Evolutionary conservation across 495 filamentous ascomycete species (phyloP), one percentile per base, ranked within the genome.

Genomic region (Talaromyces stipitatus): DNA sequence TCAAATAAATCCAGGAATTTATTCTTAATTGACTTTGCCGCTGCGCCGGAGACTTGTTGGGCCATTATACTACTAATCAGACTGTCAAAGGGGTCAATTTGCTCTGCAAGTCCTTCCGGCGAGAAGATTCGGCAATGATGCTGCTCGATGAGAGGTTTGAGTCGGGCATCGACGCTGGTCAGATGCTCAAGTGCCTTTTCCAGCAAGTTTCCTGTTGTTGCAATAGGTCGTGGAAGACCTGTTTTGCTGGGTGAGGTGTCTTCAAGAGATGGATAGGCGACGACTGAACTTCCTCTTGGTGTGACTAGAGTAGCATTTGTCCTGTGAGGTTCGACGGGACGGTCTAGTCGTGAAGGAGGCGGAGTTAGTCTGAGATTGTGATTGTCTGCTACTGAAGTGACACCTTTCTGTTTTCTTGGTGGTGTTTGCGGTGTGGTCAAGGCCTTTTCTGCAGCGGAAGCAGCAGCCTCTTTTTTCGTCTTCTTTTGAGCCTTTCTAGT

Each of bases 21-120:
- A 12, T 80, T 81, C 60, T 90, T 89, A 65, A 98, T 97, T 4
- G 88, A 85, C 57, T 81, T 86, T 23, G 94, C 95, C 2, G 94
- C 94, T 3, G 90, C 89, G 16, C 92, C 90, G 16, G 90, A 94
- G 11, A 98, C 92, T 69, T 98, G 94, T 69, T 98, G 94, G 45
- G 89, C 89, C 58, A 97, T 96, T 62, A 98, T 97, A 47, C 90
- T 86, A 67, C 83, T 88, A 23, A 80, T 79, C 38, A 98, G 79
- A 54, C 84, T 85, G 53, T 83, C 84, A 66, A 97, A 98, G 3
- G 94, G 92, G 68, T 97, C 88, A 59, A 96, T 80, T 60, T 83
- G 72, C 71, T 97, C 92, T 16, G 85, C 82, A 16, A 98, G 71
- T 0, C 91, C 92, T 52, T 87, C 85, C 2, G 90, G 82, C 6